Percentiles rank a stretch among this genome's conserved stretches.
These are phyloP conservation scores for Poa annua DNA, from an alignment of 176 grass and related monocot genomes.

Conservation along the genomic window DNA sequence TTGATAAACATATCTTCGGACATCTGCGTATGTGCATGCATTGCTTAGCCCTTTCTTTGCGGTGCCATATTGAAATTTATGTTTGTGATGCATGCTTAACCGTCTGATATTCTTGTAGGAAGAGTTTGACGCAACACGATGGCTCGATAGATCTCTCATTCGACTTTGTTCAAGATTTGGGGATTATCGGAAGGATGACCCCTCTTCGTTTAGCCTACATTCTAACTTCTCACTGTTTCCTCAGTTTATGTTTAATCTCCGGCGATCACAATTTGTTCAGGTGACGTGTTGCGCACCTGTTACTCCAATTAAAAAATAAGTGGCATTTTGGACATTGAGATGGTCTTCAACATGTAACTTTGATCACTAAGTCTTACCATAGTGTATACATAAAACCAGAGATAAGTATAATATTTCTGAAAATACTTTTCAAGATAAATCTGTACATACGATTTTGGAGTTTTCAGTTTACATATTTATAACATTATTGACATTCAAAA, in stretches of 20 bases:
- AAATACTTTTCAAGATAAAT: slow-evolving; percentile 9
- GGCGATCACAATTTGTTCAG: slow-evolving; percentile 97
- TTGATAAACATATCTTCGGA: neutral
- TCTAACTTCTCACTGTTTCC: slow-evolving; percentile 96
- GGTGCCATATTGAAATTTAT: slow-evolving; percentile 19
- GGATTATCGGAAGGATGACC: slow-evolving; percentile 94
- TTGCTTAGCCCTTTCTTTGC: neutral
- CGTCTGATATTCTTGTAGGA: slow-evolving; percentile 60
- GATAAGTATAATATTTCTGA: neutral
- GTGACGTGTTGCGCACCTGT: slow-evolving; percentile 45
- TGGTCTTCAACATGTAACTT: neutral
- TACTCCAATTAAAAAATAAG: slow-evolving; percentile 16
- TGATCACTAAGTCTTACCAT: slow-evolving; percentile 9
- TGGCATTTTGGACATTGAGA: neutral
- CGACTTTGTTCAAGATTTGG: slow-evolving; percentile 92
- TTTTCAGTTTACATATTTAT: slow-evolving; percentile 12
- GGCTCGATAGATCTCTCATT: slow-evolving; percentile 97
- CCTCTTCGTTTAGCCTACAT: slow-evolving; percentile 87
- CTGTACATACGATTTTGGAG: neutral
- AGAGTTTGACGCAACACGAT: slow-evolving; percentile 93
- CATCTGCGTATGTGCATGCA: neutral
- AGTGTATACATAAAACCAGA: neutral
- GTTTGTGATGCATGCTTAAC: slow-evolving; percentile 23
- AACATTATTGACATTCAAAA: slow-evolving; percentile 10
- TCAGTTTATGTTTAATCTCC: slow-evolving; percentile 98